Evolutionary conservation across 176 grass and related monocot species (phyloP).

Genomic region (Microstegium vimineum): DNA sequence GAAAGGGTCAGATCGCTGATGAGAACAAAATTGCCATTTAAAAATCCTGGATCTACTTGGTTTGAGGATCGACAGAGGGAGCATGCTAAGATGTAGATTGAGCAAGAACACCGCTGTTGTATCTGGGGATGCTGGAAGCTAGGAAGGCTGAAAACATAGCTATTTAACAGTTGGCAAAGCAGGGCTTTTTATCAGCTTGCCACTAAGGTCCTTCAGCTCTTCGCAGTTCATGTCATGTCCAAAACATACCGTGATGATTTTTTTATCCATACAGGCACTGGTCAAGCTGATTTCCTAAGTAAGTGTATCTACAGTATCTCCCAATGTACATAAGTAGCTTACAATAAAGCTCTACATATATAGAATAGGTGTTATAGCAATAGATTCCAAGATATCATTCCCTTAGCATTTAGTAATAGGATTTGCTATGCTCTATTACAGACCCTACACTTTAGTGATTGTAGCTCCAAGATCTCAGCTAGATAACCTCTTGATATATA

Average conservation of each 20-base stretch:
- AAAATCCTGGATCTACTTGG: constrained; percentile 69
- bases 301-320: neutral
- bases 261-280: neutral
- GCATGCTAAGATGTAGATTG: constrained; percentile 17
- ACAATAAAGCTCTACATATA: neutral
- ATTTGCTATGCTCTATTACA: neutral
- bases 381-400: neutral
- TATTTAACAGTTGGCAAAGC: neutral
- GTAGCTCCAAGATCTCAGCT: neutral
- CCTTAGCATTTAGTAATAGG: neutral
- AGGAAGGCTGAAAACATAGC: neutral
- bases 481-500: neutral
- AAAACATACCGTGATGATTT: constrained; percentile 6
- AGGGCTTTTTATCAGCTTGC: neutral
- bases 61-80: constrained; percentile 39
- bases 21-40: constrained; percentile 46
- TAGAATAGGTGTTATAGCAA: neutral
- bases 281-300: neutral
- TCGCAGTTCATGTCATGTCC: constrained; percentile 14
- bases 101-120: neutral
- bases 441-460: neutral
- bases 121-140: neutral
- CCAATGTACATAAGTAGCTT: neutral
- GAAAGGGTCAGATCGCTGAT: constrained; percentile 53
- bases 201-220: constrained; percentile 24